Evolutionary conservation across 2,329 filamentous ascomycete genomes (phyloP).

Genomic region (Neonectria neomacrospora): DNA sequence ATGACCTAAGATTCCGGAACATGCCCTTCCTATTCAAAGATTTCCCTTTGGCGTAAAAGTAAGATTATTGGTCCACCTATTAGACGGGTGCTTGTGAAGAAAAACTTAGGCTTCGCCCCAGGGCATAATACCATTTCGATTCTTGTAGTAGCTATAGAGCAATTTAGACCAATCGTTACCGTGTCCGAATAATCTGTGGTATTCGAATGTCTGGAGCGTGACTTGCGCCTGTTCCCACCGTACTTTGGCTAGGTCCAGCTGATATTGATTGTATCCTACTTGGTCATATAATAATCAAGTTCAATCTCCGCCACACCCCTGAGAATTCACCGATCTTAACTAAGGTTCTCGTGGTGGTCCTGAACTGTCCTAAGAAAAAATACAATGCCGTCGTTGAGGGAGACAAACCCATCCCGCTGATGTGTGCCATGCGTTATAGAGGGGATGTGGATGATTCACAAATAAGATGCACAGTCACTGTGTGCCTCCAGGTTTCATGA

Average conservation of each 20-base stretch:
- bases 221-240: too few relatives aligned
- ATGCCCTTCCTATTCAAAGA: background rate
- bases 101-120: background rate
- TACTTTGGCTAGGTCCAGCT: too few relatives aligned
- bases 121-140: background rate
- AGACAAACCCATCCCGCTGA: too few relatives aligned
- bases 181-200: too few relatives aligned
- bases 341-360: conserved; percentile 58
- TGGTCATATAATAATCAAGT: too few relatives aligned
- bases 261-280: too few relatives aligned
- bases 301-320: conserved; percentile 14
- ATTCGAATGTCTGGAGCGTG: too few relatives aligned
- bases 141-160: background rate
- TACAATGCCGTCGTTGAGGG: conserved; percentile 63
- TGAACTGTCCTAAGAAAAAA: conserved; percentile 64
- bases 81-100: background rate
- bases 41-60: background rate
- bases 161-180: background rate
- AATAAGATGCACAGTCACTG: too few relatives aligned
- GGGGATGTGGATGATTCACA: too few relatives aligned
- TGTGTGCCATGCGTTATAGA: too few relatives aligned
- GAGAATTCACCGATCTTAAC: conserved; percentile 5
- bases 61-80: background rate
- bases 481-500: too few relatives aligned
- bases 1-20: conserved; percentile 13